Evolutionary conservation across 192 early-diverging fungal species (phyloP).

Genomic region (Podila epigama): DNA sequence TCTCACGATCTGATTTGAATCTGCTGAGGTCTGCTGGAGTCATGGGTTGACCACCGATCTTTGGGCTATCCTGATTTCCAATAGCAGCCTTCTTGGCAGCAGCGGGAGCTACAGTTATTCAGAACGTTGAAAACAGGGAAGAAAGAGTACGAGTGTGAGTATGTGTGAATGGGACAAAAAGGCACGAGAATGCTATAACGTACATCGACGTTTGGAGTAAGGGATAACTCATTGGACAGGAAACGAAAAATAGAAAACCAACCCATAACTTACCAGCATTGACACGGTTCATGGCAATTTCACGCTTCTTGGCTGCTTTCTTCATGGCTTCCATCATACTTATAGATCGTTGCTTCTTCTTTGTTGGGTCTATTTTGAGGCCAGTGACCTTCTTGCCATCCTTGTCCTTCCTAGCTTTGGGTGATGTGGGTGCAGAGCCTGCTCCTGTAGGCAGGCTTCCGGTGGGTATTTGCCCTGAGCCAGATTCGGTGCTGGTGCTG

Average conservation of each 20-base stretch:
- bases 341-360: conserved; percentile 59
- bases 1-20: conserved; percentile 57
- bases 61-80: conserved; percentile 36
- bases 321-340: conserved; percentile 69
- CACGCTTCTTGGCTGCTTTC: conserved; percentile 64
- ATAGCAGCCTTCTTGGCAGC: conserved; percentile 53
- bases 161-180: too few relatives aligned
- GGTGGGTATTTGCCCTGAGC: conserved; percentile 30
- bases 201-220: too few relatives aligned
- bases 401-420: conserved; percentile 45
- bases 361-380: conserved; percentile 51
- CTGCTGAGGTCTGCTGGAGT: conserved; percentile 64
- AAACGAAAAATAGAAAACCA: not conserved
- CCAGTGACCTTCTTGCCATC: conserved; percentile 42
- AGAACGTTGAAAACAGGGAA: not conserved
- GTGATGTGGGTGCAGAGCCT: conserved; percentile 22
- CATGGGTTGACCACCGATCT: conserved; percentile 33
- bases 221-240: too few relatives aligned
- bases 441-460: conserved; percentile 23
- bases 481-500: not conserved
- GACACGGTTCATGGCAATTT: conserved; percentile 44
- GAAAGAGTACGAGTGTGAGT: not conserved
- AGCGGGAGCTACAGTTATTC: conserved; percentile 28
- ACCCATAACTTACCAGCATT: conserved; percentile 23
- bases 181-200: too few relatives aligned